A percentile compares a stretch with the other conserved stretches of the same genome.
phyloP scores from a whole-genome alignment of 345 rosid species.

The Cochlearia excelsa region DNA sequence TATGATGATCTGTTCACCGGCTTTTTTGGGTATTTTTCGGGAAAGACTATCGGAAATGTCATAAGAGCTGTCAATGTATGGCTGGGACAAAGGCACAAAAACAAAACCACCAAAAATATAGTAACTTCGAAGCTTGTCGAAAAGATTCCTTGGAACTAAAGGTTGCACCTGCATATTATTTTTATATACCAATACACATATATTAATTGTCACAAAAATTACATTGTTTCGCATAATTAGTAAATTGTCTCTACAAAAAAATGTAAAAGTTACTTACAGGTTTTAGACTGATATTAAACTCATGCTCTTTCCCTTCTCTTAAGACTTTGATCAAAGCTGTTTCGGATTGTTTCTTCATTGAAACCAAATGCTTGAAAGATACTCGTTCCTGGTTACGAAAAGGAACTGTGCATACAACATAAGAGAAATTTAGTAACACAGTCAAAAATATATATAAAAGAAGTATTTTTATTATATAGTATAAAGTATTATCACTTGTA shows the following conservation, averaged over 20 bases:
- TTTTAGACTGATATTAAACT: conserved; percentile 6
- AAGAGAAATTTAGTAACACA: neutral
- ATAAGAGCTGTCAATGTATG: neutral
- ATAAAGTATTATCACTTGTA: neutral
- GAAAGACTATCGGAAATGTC: neutral
- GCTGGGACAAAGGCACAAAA: neutral
- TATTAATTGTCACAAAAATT: no score
- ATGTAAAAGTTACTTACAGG: neutral
- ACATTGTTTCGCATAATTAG: no score
- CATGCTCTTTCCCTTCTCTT: neutral
- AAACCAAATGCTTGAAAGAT: neutral
- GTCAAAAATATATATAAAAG: neutral
- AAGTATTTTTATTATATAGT: no score
- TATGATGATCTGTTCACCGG: neutral
- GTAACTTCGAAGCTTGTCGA: neutral
- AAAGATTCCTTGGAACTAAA: neutral
- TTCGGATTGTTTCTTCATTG: neutral
- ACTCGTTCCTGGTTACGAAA: neutral
- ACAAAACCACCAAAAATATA: conserved; percentile 2
- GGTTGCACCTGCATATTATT: neutral
- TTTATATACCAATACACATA: no score
- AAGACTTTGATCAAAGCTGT: neutral
- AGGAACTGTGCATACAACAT: neutral
- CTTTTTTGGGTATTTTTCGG: neutral
- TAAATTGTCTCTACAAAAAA: neutral